These are phyloP conservation scores for Microcyclospora pomicola DNA, from an alignment of 2,329 filamentous ascomycete species.

Conservation along the genomic window DNA sequence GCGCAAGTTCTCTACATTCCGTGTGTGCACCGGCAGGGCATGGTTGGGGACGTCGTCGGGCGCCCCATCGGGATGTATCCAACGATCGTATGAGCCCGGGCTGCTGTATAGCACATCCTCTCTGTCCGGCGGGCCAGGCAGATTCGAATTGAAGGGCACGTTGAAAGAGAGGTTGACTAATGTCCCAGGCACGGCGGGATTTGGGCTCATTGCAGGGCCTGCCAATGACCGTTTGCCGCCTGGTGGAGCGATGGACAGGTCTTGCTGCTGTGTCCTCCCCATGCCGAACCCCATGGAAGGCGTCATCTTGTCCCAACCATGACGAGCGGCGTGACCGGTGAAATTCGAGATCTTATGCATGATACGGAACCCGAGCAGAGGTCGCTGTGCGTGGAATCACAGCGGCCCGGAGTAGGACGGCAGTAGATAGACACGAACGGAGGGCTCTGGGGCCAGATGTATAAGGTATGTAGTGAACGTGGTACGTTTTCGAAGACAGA, in stretches of 20 bases:
- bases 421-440: conserved; percentile 3
- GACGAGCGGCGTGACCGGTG: conserved; percentile 46
- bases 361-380: conserved; percentile 6
- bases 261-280: conserved; percentile 8
- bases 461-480: no score
- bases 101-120: conserved; percentile 93
- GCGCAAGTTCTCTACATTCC: conserved; percentile 69
- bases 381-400: conserved; percentile 6
- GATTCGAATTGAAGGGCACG: conserved; percentile 84
- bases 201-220: conserved; percentile 27
- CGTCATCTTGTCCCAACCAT: conserved; percentile 53
- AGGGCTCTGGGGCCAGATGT: conserved; percentile 1
- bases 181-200: conserved; percentile 57
- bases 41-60: conserved; percentile 73
- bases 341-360: conserved; percentile 60
- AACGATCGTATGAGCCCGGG: conserved; percentile 71
- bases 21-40: conserved; percentile 80
- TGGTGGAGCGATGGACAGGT: conserved; percentile 3
- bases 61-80: conserved; percentile 83
- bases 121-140: conserved; percentile 70
- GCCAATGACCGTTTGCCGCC: conserved; percentile 41
- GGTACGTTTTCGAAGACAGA: no score
- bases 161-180: conserved; percentile 93
- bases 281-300: conserved; percentile 43
- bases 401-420: background rate